Evolutionary conservation across 352 stramenopile species (phyloP), one percentile per base, ranked within the genome.

Genomic region (Globisporangium polare): DNA sequence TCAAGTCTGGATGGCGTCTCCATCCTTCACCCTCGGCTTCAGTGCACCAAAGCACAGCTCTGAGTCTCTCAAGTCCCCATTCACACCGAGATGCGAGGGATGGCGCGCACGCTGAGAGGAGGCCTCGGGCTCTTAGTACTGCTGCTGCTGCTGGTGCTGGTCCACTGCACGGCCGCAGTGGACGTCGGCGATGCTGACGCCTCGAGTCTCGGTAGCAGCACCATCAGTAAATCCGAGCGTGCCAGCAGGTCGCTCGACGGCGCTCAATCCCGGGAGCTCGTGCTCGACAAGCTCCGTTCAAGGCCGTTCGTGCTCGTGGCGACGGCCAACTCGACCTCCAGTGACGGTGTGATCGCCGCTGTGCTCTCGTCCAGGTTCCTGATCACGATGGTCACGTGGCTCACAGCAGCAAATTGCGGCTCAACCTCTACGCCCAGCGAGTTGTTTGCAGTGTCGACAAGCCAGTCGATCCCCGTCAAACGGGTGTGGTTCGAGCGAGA

Each of bases 401-500:
- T 54, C 49, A n/a, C 17, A 39, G 27, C 26, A 29, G 45, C 46
- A 33, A 4, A 35, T 15, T 18, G 1, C 2, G 24, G 3, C n/a
- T 37, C 47, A 22, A 15, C 41, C 17, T 50, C 43, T 5, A 2
- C n/a, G 18, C 18, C 43, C 43, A 27, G 18, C 17, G 7, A n/a
- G 43, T 9, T 50, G 43, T 50, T 54, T 26, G 49, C 27, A 41
- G 17, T 54, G n/a, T 41, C 49, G 15, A 6, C 27, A 0, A 17
- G 8, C 3, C 26, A 54, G 49, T 27, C 9, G 49, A 41, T 54
- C 49, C 17, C 49, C 8, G 49, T 54, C 49, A 54, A 54, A 27
- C 27, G 41, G 27, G 18, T 54, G 17, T 54, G 49, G 49, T 8
- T 54, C 49, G 49, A 54, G 49, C 17, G 49, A 29, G 17, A 54